phyloP scores from a whole-genome alignment of 73 alveolate species.

The Blepharisma stoltei region DNA sequence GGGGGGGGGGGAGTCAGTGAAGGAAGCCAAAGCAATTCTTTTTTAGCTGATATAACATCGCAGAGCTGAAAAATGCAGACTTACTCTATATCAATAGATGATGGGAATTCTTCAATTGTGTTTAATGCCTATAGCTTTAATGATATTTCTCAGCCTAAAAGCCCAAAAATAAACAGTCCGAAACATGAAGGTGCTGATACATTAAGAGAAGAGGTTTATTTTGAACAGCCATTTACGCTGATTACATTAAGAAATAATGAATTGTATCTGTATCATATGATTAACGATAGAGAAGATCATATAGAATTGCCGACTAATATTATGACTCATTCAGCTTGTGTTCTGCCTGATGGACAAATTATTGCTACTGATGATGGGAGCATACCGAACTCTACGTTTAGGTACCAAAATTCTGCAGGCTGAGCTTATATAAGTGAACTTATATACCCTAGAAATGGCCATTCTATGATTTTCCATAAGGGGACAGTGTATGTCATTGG shows the following conservation, averaged over 20 bases:
- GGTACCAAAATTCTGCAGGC: not conserved
- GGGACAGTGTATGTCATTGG: constrained; percentile 22
- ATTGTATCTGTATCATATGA: not conserved
- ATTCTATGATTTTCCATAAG: constrained; percentile 12
- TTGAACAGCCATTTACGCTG: constrained; percentile 25
- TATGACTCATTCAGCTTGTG: not conserved
- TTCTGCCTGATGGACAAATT: constrained; percentile 5
- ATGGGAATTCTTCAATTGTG: not conserved
- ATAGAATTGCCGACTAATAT: not conserved
- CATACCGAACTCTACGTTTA: not conserved
- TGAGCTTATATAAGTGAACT: not conserved
- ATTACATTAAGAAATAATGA: not conserved
- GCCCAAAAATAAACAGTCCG: not conserved
- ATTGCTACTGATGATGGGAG: not conserved
- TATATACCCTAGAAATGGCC: not conserved
- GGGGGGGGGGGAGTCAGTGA: no score
- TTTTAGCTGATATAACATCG: constrained; percentile 11
- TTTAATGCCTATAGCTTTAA: not conserved
- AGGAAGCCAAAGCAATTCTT: constrained; percentile 1
- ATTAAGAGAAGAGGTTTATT: constrained; percentile 29
- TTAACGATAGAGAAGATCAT: not conserved
- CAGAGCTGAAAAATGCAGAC: constrained; percentile 18
- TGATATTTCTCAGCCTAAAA: not conserved
- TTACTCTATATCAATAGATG: not conserved
- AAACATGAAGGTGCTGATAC: not conserved